A percentile compares a stretch with the other conserved stretches of the same genome.
phyloP scores from a whole-genome alignment of 2,329 filamentous ascomycete genomes.

The Stromatinia cepivora region DNA sequence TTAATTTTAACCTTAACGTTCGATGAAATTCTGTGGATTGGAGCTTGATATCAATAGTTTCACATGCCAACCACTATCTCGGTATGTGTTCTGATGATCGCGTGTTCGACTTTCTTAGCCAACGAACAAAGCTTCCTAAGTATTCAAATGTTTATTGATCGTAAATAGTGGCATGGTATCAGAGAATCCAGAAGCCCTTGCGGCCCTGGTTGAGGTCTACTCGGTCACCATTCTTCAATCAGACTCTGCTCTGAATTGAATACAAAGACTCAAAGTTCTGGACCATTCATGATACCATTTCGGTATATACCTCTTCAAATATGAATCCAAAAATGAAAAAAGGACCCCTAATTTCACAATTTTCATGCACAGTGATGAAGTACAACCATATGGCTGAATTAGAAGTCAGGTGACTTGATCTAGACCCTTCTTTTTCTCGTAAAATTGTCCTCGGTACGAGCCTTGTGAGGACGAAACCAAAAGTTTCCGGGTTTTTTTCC shows the following conservation, averaged over 20 bases:
- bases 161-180: background rate
- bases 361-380: background rate
- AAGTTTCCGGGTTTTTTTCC: background rate
- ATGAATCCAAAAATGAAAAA: background rate
- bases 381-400: background rate
- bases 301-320: background rate
- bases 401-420: slow-evolving; percentile 5
- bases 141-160: background rate
- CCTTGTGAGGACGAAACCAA: background rate
- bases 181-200: background rate
- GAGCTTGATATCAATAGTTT: background rate
- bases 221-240: background rate
- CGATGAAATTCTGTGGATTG: background rate
- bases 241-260: background rate
- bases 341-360: background rate
- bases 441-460: background rate
- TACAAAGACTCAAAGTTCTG: background rate
- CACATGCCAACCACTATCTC: slow-evolving; percentile 1
- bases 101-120: background rate
- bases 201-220: background rate
- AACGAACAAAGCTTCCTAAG: background rate
- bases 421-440: background rate
- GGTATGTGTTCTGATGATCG: background rate
- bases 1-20: background rate
- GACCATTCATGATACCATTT: background rate